Evolutionary conservation across 805 yeast species (phyloP).

Genomic region (Komagataella kurtzmanii): DNA sequence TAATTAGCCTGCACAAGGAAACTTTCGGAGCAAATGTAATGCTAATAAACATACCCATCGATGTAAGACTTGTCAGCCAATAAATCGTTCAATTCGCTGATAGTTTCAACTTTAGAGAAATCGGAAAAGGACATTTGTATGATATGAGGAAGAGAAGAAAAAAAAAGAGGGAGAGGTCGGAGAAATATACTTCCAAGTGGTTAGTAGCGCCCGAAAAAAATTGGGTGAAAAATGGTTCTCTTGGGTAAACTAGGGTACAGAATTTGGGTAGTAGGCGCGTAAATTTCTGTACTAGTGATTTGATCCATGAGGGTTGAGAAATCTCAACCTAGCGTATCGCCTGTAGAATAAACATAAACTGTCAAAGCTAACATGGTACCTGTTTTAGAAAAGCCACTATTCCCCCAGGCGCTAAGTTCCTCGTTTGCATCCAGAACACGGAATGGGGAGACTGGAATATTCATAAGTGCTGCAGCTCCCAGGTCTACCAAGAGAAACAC

Average conservation of each 20-base stretch:
- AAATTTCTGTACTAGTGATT: background rate
- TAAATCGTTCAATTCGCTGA: slow-evolving; percentile 66
- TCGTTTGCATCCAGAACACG: slow-evolving; percentile 62
- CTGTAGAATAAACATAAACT: background rate
- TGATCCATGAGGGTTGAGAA: background rate
- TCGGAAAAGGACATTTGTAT: slow-evolving; percentile 58
- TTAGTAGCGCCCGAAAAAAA: background rate
- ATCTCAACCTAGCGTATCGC: background rate
- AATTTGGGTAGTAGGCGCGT: background rate
- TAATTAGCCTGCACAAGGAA: background rate
- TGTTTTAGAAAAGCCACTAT: slow-evolving; percentile 14
- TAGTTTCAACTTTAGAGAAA: slow-evolving; percentile 66
- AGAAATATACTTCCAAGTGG: background rate
- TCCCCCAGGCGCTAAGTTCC: slow-evolving; percentile 74
- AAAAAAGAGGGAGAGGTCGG: background rate
- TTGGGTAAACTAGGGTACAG: background rate
- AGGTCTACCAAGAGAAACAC: slow-evolving; percentile 66
- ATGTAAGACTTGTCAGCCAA: slow-evolving; percentile 90
- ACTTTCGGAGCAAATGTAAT: background rate
- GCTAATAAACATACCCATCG: slow-evolving; percentile 67
- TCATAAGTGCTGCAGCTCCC: slow-evolving; percentile 33
- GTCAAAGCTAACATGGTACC: slow-evolving; percentile 2
- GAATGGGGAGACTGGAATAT: slow-evolving; percentile 60
- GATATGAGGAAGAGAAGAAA: slow-evolving; percentile 7
- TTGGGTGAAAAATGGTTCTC: slow-evolving; percentile 2